Percentiles rank a stretch among this genome's conserved stretches.
Conservation (phyloP, 1,284 basidiomycete species). For the Cystobasidium slooffiae region DNA sequence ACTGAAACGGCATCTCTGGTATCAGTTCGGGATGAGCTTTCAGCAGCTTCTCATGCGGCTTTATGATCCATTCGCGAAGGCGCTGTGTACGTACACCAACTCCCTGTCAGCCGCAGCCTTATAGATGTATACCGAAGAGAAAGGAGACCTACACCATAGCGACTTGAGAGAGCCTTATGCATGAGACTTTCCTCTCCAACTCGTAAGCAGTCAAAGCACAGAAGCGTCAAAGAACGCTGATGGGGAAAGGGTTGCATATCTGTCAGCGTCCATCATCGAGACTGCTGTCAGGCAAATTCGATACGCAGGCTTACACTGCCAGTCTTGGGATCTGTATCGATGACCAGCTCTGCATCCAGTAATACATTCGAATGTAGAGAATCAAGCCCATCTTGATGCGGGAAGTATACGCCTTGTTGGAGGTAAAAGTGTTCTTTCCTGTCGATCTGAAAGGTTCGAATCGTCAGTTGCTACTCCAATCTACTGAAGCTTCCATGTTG, state of each 20-base stretch:
- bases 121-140: not conserved
- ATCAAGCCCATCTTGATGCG: constrained; percentile 74
- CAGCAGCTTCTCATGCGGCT: constrained; percentile 76
- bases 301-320: constrained; percentile 62
- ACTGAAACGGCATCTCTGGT: constrained; percentile 80
- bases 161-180: constrained; percentile 75
- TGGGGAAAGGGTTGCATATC: not conserved
- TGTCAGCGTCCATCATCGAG: not conserved
- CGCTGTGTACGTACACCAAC: no score
- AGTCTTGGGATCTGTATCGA: constrained; percentile 79
- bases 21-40: constrained; percentile 69
- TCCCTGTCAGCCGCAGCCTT: not conserved
- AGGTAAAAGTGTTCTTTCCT: constrained; percentile 86
- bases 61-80: constrained; percentile 78
- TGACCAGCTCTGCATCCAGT: constrained; percentile 91
- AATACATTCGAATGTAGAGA: constrained; percentile 73
- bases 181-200: constrained; percentile 85
- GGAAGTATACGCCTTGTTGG: constrained; percentile 79
- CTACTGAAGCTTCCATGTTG: not conserved
- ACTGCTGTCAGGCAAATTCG: constrained; percentile 2
- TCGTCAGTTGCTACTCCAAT: not conserved
- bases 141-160: constrained; percentile 75
- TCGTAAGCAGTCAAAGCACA: constrained; percentile 93
- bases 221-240: constrained; percentile 77
- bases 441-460: constrained; percentile 71